Base-by-base conservation (phyloP, 768 basidiomycete genomes). In the Tremella fuciformis region DNA sequence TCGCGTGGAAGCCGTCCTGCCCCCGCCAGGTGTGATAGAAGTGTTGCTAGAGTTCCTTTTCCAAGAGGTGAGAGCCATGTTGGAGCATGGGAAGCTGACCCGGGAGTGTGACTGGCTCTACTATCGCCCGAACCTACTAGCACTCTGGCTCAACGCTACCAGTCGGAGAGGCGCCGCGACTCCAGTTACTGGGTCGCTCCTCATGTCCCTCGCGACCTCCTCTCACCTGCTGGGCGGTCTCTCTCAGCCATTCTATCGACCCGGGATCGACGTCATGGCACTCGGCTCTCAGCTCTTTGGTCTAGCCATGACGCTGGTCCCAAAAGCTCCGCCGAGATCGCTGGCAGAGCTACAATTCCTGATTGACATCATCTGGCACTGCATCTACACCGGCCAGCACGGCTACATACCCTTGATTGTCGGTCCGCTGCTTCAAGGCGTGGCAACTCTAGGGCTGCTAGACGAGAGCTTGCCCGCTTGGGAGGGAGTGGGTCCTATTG, bases 51-150 rank as follows among this genome's bases (percentile, higher is more conserved):
- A 65, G 38, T 65, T 53, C 40, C 42, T 62, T 15, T 8, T 62
- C 4, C 60, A 62, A 21, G 64, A 65, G 49, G 64, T 65, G 38
- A 46, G 64, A 49, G 2, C 21, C 44, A 24, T 38, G 26, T 7
- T 21, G 3, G 6, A 18, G 46, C 13, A 4, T 3, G 24, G 2
- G 9, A n/a, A 26, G 26, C 8, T n/a, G 19, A n/a, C 9, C 13
- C 22, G 18, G 21, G 25, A 64, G 63, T 65, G 63, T 40, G 63
- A 65, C 37, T 60, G 63, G 63, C 39, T 65, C n/a, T 60, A 57
- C 38, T 57, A 13, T n/a, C 44, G n/a, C 21, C n/a, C 26, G 1
- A 41, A 65, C 24, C 37, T 61, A 19, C 21, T 55, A 9, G 1
- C 9, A 9, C 40, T 22, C 7, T 65, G 61, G 54, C 55, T 51